These are phyloP conservation scores for Lyophyllum atratum DNA, from an alignment of 768 basidiomycete genomes.

Conservation along the genomic window DNA sequence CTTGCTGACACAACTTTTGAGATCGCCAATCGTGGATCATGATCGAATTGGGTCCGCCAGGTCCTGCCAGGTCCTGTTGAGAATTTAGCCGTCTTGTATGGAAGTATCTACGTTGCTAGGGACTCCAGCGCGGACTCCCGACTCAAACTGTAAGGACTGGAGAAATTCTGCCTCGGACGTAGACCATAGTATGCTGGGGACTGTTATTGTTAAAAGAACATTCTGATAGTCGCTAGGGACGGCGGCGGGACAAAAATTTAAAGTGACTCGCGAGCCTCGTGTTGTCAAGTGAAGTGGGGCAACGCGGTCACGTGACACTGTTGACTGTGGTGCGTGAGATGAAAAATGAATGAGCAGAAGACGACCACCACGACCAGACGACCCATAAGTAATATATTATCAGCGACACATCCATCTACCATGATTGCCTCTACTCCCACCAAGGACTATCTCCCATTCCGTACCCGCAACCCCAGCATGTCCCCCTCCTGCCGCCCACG, in stretches of 20 bases:
- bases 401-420: slow-evolving; percentile 21
- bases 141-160: too few species aligned
- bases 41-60: neutral
- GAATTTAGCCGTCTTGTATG: neutral
- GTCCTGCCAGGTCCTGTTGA: neutral
- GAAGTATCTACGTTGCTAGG: neutral
- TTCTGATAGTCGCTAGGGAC: too few species aligned
- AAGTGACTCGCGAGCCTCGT: slow-evolving; percentile 5
- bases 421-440: slow-evolving; percentile 50
- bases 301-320: slow-evolving; percentile 48
- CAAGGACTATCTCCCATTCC: slow-evolving; percentile 36
- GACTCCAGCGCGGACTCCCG: too few species aligned
- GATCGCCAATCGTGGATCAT: neutral
- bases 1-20: neutral
- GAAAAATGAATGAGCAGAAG: too few species aligned
- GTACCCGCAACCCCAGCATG: slow-evolving; percentile 29
- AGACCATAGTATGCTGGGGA: too few species aligned
- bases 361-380: slow-evolving; percentile 25
- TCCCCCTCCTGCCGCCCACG: slow-evolving; percentile 37
- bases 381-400: slow-evolving; percentile 7
- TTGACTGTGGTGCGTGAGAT: slow-evolving; percentile 41
- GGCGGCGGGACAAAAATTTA: too few species aligned
- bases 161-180: too few species aligned
- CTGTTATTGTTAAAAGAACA: too few species aligned
- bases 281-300: slow-evolving; percentile 7